A percentile compares a stretch with the other conserved stretches of the same genome.
Evolutionary conservation across 1,284 basidiomycete species (phyloP).

Genomic region (Melampsora americana): DNA sequence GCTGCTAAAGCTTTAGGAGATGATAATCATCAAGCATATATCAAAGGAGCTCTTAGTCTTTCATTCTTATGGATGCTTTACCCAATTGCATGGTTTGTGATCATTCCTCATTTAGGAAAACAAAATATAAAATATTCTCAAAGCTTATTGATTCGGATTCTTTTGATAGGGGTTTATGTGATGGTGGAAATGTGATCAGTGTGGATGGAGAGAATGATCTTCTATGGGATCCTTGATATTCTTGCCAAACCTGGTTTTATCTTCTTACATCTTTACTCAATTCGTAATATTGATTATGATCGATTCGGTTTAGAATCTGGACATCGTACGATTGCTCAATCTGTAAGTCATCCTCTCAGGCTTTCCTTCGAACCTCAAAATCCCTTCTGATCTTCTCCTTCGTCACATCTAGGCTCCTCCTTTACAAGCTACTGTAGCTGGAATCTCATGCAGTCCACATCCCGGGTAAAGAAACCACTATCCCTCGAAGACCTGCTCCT

Average conservation of each 20-base stretch:
- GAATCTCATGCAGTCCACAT: too few relatives aligned
- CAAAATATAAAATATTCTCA: too few relatives aligned
- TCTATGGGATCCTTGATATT: constrained; percentile 63
- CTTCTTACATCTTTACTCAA: constrained; percentile 50
- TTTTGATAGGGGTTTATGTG: constrained; percentile 58
- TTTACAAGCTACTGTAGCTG: too few relatives aligned
- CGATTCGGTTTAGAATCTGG: constrained; percentile 44
- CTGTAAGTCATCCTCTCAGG: too few relatives aligned
- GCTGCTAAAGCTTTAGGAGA: constrained; percentile 55
- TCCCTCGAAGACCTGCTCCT: too few relatives aligned
- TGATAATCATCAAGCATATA: constrained; percentile 57
- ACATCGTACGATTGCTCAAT: not conserved
- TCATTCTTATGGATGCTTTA: constrained; percentile 61
- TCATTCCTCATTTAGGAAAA: too few relatives aligned
- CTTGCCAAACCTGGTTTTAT: constrained; percentile 57
- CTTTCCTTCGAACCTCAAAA: too few relatives aligned
- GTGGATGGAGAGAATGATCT: constrained; percentile 58
- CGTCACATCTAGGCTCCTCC: too few relatives aligned
- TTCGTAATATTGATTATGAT: constrained; percentile 49
- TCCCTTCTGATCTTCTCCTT: too few relatives aligned
- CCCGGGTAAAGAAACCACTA: too few relatives aligned
- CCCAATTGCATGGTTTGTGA: constrained; percentile 56
- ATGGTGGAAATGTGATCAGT: constrained; percentile 59
- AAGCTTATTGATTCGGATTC: too few relatives aligned
- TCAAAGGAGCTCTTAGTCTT: constrained; percentile 54